Percentiles rank a stretch among this genome's conserved stretches.
Conservation (phyloP, 2,329 filamentous ascomycete species). For the Botrytis pseudocinerea region DNA sequence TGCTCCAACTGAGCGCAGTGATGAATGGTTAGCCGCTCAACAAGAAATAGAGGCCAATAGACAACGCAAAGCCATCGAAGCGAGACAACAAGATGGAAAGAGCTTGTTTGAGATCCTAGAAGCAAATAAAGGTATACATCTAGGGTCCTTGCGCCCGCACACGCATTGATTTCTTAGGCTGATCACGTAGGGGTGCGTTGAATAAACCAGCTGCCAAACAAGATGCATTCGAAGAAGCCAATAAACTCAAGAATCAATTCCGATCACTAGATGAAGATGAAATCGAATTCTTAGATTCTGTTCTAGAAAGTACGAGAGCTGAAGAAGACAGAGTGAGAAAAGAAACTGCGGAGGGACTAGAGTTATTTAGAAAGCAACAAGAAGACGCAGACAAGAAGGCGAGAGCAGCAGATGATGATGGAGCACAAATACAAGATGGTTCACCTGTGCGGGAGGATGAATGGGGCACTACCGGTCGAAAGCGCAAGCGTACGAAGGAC, state of each 20-base stretch:
- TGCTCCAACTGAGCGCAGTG: conserved; percentile 44
- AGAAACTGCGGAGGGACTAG: conserved; percentile 59
- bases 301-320: conserved; percentile 50
- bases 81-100: conserved; percentile 49
- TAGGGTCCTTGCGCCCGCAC: conserved; percentile 20
- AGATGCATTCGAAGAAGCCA: conserved; percentile 76
- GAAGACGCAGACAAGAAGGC: conserved; percentile 41
- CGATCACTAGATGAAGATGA: conserved; percentile 77
- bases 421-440: conserved; percentile 27
- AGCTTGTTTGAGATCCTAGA: conserved; percentile 74
- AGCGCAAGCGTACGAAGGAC: conserved; percentile 45
- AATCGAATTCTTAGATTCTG: conserved; percentile 69
- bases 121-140: conserved; percentile 70
- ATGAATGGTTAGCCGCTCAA: conserved; percentile 41
- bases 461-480: conserved; percentile 43
- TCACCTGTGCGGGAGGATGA: conserved; percentile 38
- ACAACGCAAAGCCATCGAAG: conserved; percentile 42
- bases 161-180: conserved; percentile 27
- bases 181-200: conserved; percentile 41
- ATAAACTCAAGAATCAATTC: conserved; percentile 73
- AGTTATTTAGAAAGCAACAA: conserved; percentile 56
- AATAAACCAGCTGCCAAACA: conserved; percentile 67
- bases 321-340: conserved; percentile 56
- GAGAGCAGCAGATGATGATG: conserved; percentile 28
- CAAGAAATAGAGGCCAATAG: conserved; percentile 44